Evolutionary conservation across 352 stramenopile species (phyloP), one percentile per base, ranked within the genome.

Genomic region (Globisporangium mamillatum): DNA sequence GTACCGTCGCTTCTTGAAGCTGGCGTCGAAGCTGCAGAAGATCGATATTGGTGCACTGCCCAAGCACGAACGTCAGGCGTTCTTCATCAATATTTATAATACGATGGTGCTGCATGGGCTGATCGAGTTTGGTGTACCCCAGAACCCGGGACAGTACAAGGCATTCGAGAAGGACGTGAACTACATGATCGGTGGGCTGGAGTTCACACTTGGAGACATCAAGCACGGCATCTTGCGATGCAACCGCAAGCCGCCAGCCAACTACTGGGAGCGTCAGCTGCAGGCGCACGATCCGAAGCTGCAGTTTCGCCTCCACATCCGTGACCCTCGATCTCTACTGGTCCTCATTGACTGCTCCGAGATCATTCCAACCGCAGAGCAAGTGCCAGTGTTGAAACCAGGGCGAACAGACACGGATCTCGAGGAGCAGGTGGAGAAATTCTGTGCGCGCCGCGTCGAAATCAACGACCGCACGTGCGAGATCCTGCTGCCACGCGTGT

Each of bases 31-130:
- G 57, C 57, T 96, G 32, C 87, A 94, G 69, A 81, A 79, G 25
- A 71, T 93, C 34, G 86, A 94, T 60, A 79, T 96, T n/a, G 69
- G 74, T 12, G 81, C 75, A 52, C 67, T 96, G 22, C 82, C 87
- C 10, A 94, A 93, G 71, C 86, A 94, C 66, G 88, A 94, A 54
- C 86, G 87, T 5, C 88, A 94, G 63, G 82, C 87, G 1, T 96
- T 96, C 63, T 96, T 96, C 63, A 94, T 96, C 81, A 96, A 96
- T 75, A 78, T 94, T 59, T 94, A 94, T 78, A 96, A 96, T 69
- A 84, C 82, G 2, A 94, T 94, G 88, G 88, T 93, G 55, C 78
- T 96, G 29, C 88, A 96, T 62, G 88, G 86, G 9, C 74, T 94
- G 34, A 86, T 96, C 62, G 88, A 94, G 71, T 92, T 96, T 54